These are phyloP conservation scores for Xerocomus brunneocitrinus DNA, from an alignment of 768 basidiomycete species.

Conservation along the genomic window DNA sequence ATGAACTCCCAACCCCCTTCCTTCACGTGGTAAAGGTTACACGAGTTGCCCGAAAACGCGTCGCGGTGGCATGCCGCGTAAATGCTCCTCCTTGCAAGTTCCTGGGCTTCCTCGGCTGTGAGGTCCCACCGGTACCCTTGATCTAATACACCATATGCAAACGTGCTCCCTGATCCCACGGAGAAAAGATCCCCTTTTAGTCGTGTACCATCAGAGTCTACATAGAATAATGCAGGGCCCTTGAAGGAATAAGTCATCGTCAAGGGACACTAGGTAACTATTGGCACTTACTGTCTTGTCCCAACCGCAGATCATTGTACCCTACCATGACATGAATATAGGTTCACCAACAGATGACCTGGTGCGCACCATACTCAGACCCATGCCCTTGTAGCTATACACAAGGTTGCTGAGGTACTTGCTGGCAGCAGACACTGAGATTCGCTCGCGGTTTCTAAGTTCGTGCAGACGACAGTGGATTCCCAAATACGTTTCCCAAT, in stretches of 20 bases:
- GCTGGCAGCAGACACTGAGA: slow-evolving; percentile 98
- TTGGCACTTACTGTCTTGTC: slow-evolving; percentile 80
- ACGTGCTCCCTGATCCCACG: slow-evolving; percentile 96
- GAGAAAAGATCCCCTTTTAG: slow-evolving; percentile 98
- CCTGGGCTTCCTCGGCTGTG: slow-evolving; percentile 88
- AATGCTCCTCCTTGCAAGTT: slow-evolving; percentile 89
- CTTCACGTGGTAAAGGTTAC: slow-evolving; percentile 94
- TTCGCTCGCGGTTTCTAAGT: slow-evolving; percentile 91
- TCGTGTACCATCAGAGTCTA: slow-evolving; percentile 94
- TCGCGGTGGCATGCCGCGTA: slow-evolving; percentile 97
- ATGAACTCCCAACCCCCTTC: slow-evolving; percentile 96
- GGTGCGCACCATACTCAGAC: slow-evolving; percentile 87
- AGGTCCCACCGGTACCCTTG: slow-evolving; percentile 94
- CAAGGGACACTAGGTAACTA: neutral
- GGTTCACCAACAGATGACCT: neutral
- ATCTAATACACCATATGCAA: slow-evolving; percentile 98
- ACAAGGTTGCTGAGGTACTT: slow-evolving; percentile 97
- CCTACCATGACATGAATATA: slow-evolving; percentile 42
- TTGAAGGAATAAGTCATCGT: slow-evolving; percentile 29
- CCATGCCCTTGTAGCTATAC: slow-evolving; percentile 99
- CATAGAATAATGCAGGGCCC: slow-evolving; percentile 95
- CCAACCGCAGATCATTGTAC: slow-evolving; percentile 99
- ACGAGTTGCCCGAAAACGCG: slow-evolving; percentile 92
- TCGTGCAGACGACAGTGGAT: slow-evolving; percentile 97
- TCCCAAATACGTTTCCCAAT: slow-evolving; percentile 99